Conservation (phyloP, 2,329 filamentous ascomycete species). For the Aspergillus luchuensis region DNA sequence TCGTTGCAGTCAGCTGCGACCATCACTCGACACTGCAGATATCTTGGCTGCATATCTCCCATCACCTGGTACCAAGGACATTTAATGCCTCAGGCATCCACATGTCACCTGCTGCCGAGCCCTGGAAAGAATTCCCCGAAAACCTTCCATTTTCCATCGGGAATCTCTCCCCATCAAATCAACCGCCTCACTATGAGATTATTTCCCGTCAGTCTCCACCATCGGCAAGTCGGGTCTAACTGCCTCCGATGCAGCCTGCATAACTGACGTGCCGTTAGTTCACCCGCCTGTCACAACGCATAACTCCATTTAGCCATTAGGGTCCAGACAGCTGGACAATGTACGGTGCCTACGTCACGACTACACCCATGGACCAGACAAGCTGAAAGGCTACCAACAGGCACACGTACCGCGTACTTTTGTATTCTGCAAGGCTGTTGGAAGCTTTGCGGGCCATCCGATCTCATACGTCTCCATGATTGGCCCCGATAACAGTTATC, state of each 20-base stretch:
- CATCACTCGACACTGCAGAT: background rate
- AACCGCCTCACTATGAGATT: too few relatives aligned
- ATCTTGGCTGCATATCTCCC: constrained; percentile 1
- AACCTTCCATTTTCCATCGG: too few relatives aligned
- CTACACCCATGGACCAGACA: background rate
- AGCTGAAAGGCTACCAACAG: background rate
- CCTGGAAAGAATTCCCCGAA: too few relatives aligned
- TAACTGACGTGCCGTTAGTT: background rate
- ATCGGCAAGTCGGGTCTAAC: background rate
- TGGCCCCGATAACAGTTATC: background rate
- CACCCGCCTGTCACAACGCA: background rate
- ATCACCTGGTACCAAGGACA: background rate
- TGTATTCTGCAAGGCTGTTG: background rate
- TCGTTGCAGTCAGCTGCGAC: background rate
- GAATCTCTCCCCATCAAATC: too few relatives aligned
- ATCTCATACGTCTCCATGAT: background rate
- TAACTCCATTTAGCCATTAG: background rate
- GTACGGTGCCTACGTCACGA: background rate
- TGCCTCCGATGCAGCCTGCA: background rate
- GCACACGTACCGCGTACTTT: background rate
- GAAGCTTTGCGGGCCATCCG: background rate
- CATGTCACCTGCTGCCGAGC: background rate
- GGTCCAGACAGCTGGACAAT: background rate
- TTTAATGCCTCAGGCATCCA: background rate
- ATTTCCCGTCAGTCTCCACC: background rate